A percentile compares a stretch with the other conserved stretches of the same genome.
Evolutionary conservation across 2,329 filamentous ascomycete genomes (phyloP).

Genomic region (Madurella mycetomatis): DNA sequence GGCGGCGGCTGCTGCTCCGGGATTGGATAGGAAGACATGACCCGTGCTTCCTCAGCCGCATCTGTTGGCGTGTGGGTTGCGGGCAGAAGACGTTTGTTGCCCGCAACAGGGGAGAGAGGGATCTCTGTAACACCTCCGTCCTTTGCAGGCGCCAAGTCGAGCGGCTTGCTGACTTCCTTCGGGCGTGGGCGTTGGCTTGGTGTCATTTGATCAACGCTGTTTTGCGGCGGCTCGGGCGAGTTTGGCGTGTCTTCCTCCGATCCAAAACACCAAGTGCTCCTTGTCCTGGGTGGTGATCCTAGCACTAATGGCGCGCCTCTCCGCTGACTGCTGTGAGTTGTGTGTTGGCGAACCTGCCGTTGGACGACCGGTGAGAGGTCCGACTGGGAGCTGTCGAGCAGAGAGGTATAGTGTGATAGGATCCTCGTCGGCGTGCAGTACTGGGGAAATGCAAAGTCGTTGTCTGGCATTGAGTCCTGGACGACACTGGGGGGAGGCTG

Average conservation of each 20-base stretch:
- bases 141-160: neutral
- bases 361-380: conserved; percentile 16
- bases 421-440: conserved; percentile 48
- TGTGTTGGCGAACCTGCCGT: neutral
- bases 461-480: conserved; percentile 50
- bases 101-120: conserved; percentile 1
- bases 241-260: neutral
- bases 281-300: neutral
- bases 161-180: neutral
- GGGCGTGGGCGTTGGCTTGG: no score
- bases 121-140: neutral
- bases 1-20: neutral
- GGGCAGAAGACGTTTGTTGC: neutral
- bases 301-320: neutral
- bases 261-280: neutral
- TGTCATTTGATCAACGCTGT: no score
- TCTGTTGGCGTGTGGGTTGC: neutral
- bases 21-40: conserved; percentile 11
- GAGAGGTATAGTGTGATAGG: conserved; percentile 45
- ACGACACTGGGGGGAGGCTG: conserved; percentile 46
- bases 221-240: no score
- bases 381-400: conserved; percentile 28
- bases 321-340: neutral
- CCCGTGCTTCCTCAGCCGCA: conserved; percentile 6
- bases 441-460: conserved; percentile 28